phyloP scores from a whole-genome alignment of 768 basidiomycete species.

The Xerocomellus chrysenteron region DNA sequence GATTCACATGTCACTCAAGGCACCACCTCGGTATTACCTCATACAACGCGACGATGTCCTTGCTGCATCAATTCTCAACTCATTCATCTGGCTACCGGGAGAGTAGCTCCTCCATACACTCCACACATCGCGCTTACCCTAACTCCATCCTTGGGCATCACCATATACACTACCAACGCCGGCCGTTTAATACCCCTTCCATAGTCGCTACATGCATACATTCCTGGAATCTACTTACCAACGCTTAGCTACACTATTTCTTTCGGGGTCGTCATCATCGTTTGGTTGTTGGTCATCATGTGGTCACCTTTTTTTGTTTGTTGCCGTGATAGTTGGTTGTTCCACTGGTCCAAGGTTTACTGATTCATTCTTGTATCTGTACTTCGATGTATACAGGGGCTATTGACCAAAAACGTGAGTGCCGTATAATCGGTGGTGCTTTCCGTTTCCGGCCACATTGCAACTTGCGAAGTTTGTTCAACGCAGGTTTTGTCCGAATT shows the following conservation, averaged over 20 bases:
- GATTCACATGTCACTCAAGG: not conserved
- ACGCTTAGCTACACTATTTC: slow-evolving; percentile 4
- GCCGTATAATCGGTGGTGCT: too few relatives aligned
- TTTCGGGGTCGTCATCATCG: not conserved
- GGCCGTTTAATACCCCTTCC: slow-evolving; percentile 30
- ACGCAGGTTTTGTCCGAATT: slow-evolving; percentile 1
- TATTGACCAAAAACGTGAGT: not conserved
- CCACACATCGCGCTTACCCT: not conserved
- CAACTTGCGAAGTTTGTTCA: not conserved
- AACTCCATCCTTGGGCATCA: not conserved
- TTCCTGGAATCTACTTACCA: slow-evolving; percentile 12
- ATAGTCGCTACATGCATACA: slow-evolving; percentile 15
- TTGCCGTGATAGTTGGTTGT: slow-evolving; percentile 7
- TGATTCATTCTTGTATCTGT: slow-evolving; percentile 10
- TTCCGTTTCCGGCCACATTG: slow-evolving; percentile 16
- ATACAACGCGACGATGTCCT: not conserved
- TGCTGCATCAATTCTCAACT: not conserved
- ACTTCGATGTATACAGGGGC: not conserved
- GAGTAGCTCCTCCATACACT: not conserved
- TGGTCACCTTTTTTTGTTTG: slow-evolving; percentile 5
- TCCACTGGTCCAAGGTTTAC: slow-evolving; percentile 3
- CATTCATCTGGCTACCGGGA: not conserved
- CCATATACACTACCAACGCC: slow-evolving; percentile 20
- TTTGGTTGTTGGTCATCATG: slow-evolving; percentile 8
- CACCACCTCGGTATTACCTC: not conserved